Conservation (phyloP, 495 filamentous ascomycete genomes). For the Daldinia bambusicola region DNA sequence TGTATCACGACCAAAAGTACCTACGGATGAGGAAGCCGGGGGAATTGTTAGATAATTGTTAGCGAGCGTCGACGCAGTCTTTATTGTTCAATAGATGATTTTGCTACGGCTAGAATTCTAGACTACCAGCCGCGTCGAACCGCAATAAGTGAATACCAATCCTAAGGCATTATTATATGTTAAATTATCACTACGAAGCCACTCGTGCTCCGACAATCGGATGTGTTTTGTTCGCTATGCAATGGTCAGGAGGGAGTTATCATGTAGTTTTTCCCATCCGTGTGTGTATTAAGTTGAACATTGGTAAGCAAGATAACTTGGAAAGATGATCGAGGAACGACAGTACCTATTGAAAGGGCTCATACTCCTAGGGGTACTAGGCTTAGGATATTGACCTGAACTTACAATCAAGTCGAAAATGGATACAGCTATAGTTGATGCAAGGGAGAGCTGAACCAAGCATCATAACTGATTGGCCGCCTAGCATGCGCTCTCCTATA, state of each 20-base stretch:
- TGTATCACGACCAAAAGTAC: conserved; percentile 18
- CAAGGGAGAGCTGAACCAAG: conserved; percentile 26
- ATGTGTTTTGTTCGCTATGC: not conserved
- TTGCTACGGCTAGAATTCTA: conserved; percentile 18
- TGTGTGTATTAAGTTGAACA: not conserved
- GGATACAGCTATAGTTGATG: conserved; percentile 1
- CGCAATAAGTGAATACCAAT: not conserved
- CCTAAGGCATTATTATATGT: conserved; percentile 7
- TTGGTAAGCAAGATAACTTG: conserved; percentile 3
- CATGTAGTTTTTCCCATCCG: conserved; percentile 4
- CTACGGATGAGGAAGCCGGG: conserved; percentile 22
- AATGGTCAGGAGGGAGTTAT: not conserved
- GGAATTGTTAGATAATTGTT: conserved; percentile 1
- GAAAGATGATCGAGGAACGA: not conserved
- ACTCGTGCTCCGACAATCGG: not conserved
- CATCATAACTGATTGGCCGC: conserved; percentile 34
- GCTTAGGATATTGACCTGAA: not conserved
- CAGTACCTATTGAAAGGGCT: conserved; percentile 14
- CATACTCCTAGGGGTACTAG: not conserved
- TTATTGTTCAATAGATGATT: conserved; percentile 14
- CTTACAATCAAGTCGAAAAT: conserved; percentile 4
- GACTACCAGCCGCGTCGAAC: conserved; percentile 7
- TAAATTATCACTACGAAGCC: not conserved
- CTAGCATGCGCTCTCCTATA: conserved; percentile 11
- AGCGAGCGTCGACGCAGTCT: conserved; percentile 13